Evolutionary conservation across 768 basidiomycete species (phyloP).

Genomic region (Cytidiella melzeri): DNA sequence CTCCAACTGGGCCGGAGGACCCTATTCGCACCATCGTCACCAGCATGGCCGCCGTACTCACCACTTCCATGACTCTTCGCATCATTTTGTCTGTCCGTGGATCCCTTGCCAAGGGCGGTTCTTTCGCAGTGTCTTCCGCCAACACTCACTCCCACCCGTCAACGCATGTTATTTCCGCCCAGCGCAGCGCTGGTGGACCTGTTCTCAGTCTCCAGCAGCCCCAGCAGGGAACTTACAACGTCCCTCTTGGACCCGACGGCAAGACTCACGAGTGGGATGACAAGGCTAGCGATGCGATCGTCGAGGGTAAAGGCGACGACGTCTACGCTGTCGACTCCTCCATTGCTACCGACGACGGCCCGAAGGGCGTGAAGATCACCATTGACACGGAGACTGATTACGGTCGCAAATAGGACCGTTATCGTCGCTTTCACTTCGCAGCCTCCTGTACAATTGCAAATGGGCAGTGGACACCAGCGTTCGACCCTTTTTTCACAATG

Average conservation of each 20-base stretch:
- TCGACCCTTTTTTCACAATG: background rate
- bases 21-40: constrained; percentile 80
- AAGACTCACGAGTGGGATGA: constrained; percentile 23
- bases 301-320: constrained; percentile 16
- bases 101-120: constrained; percentile 63
- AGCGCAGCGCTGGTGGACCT: constrained; percentile 17
- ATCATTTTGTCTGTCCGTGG: constrained; percentile 81
- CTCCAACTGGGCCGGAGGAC: constrained; percentile 52
- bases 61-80: constrained; percentile 82
- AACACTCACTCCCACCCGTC: constrained; percentile 24
- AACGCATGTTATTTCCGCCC: constrained; percentile 25
- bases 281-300: constrained; percentile 18
- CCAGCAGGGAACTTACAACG: constrained; percentile 23
- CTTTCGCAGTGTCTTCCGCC: constrained; percentile 42
- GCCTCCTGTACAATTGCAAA: background rate
- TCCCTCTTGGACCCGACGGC: constrained; percentile 24
- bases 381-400: constrained; percentile 13
- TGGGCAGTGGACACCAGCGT: background rate
- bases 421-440: background rate
- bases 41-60: constrained; percentile 81
- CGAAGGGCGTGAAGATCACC: constrained; percentile 13
- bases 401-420: background rate
- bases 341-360: constrained; percentile 8
- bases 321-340: constrained; percentile 12
- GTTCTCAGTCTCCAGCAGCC: constrained; percentile 23